These are phyloP conservation scores for Apiosordaria backusii DNA, from an alignment of 495 filamentous ascomycete genomes.

Conservation along the genomic window DNA sequence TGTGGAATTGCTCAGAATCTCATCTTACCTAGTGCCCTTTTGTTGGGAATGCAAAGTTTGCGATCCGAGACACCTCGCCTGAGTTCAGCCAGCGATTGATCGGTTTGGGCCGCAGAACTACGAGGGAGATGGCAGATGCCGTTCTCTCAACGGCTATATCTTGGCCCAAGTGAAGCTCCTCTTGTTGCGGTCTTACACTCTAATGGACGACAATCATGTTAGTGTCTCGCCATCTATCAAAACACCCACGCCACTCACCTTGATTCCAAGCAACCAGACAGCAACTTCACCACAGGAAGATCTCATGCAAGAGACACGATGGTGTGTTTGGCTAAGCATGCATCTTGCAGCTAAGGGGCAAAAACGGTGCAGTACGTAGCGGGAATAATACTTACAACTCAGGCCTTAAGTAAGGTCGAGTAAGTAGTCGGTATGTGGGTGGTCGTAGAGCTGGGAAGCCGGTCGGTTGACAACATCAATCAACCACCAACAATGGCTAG, in stretches of 20 bases:
- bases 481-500: neutral
- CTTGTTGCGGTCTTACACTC: neutral
- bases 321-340: neutral
- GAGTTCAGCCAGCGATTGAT: no score
- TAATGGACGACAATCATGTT: no score
- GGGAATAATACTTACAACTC: neutral
- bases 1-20: no score
- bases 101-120: no score
- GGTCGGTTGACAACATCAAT: neutral
- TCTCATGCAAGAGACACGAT: neutral
- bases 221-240: no score
- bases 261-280: neutral
- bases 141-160: neutral
- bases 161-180: no score
- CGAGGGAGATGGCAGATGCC: no score
- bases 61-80: neutral
- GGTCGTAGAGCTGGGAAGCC: neutral
- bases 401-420: neutral
- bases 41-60: neutral
- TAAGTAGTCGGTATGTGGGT: neutral
- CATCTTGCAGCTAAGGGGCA: neutral
- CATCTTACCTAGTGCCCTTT: no score
- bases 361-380: neutral
- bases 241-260: neutral
- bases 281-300: neutral